Evolutionary conservation across 495 filamentous ascomycete species (phyloP), one percentile per base, ranked within the genome.

Genomic region (Poronia punctata): DNA sequence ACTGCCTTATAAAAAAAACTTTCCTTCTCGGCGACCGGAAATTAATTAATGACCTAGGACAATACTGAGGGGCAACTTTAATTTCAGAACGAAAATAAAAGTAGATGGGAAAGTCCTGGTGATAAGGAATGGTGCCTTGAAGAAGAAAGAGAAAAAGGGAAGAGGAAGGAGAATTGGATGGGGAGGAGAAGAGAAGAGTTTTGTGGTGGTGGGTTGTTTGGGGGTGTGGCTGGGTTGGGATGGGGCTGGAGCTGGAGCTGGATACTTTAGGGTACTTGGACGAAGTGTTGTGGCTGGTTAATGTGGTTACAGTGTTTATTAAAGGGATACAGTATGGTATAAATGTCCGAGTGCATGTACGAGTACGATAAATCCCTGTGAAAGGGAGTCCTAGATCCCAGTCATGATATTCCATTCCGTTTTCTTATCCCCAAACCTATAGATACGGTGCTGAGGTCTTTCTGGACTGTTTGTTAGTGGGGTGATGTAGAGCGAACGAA

Each of bases 111-210:
- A 52, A 49, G 62, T 61, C 55, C 59, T 70, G 68, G 66, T 64
- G 69, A 73, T 73, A 73, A 73, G 69, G 69, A 70, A 57, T 67
- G 43, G 62, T 69, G 69, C 69, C 68, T 59, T 59, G 55, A 35
- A 14, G 23, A 40, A 41, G 44, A 50, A 39, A n/a, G 35, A 24
- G 34, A 43, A 27, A 47, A 42, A 47, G 19, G 34, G 24, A 24
- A 47, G 31, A 11, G 32, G 37, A 35, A 32, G 34, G 1, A 38
- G 30, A 22, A n/a, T n/a, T n/a, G 18, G 7, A 14, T 10, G 18
- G 43, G 3, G 22, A 36, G 35, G 21, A 31, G 17, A 24, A 19
- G 29, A 40, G 21, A n/a, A n/a, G 29, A 41, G 9, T 8, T 33
- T 33, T 6, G 31, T 33, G 31, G 18, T 33, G 16, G 31, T 19